phyloP scores from a whole-genome alignment of 2,329 filamentous ascomycete genomes.

The Aspergillus quadricinctus region DNA sequence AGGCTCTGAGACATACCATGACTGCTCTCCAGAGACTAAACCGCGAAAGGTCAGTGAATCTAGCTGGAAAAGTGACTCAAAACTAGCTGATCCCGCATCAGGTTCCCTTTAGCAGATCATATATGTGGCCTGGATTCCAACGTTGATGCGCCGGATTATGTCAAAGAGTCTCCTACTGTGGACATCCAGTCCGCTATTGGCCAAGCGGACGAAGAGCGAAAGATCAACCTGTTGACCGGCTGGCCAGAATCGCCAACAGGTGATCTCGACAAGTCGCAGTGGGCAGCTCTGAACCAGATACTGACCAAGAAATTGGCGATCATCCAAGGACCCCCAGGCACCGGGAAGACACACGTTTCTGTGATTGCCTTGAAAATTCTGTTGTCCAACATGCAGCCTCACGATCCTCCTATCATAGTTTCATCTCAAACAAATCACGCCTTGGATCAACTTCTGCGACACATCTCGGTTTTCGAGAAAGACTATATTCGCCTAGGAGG shows the following conservation, averaged over 20 bases:
- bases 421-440: constrained; percentile 89
- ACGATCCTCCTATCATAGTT: constrained; percentile 67
- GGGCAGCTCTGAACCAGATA: constrained; percentile 63
- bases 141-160: constrained; percentile 50
- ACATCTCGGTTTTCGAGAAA: constrained; percentile 58
- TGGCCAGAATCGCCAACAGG: constrained; percentile 48
- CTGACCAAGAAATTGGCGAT: constrained; percentile 69
- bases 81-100: constrained; percentile 17
- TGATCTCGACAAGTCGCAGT: constrained; percentile 67
- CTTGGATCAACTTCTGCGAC: constrained; percentile 71
- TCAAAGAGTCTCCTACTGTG: constrained; percentile 46
- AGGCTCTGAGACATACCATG: constrained; percentile 69
- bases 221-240: constrained; percentile 50
- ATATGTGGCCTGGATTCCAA: constrained; percentile 37
- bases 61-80: background rate
- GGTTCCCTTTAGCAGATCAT: constrained; percentile 43
- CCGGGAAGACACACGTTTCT: constrained; percentile 78
- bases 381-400: constrained; percentile 52
- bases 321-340: constrained; percentile 77
- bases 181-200: constrained; percentile 48
- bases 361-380: constrained; percentile 65
- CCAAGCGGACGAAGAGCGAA: constrained; percentile 32
- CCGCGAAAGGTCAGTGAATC: constrained; percentile 43
- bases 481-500: constrained; percentile 66
- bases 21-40: constrained; percentile 64